These are phyloP conservation scores for Oryza glaberrima DNA, from an alignment of 176 grass and related monocot genomes.

Conservation along the genomic window DNA sequence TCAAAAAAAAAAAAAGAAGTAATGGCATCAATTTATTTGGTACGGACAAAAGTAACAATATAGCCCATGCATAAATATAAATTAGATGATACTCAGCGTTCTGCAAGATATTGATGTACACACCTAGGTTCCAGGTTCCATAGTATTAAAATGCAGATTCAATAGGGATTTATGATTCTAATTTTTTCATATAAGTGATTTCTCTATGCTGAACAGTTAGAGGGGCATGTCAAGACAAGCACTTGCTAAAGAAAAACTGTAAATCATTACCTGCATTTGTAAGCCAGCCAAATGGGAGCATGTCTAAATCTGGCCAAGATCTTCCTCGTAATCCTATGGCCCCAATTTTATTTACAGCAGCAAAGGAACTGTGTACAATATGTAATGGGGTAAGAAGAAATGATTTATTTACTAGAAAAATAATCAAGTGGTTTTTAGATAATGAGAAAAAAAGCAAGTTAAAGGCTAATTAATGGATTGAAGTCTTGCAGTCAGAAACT, in stretches of 20 bases:
- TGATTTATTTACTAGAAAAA: conserved; percentile 14
- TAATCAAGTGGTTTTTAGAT: neutral
- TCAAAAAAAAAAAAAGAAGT: too few species aligned
- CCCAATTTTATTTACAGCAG: conserved; percentile 73
- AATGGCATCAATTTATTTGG: neutral
- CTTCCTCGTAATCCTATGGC: conserved; percentile 71
- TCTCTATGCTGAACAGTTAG: neutral
- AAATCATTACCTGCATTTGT: conserved; percentile 65
- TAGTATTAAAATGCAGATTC: neutral
- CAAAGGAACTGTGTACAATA: conserved; percentile 62
- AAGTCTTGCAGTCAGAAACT: conserved; percentile 20
- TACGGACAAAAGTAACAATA: neutral
- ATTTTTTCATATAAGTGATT: neutral
- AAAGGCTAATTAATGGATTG: conserved; percentile 23
- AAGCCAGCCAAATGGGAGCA: conserved; percentile 95
- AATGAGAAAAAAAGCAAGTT: neutral
- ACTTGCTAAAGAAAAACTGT: neutral
- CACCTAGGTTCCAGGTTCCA: neutral
- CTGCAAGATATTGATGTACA: neutral
- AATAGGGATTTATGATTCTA: neutral
- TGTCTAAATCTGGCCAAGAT: conserved; percentile 96
- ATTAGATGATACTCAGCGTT: neutral
- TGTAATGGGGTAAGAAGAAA: conserved; percentile 21
- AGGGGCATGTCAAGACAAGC: neutral
- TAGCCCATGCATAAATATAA: neutral